These are phyloP conservation scores for Barnettozyma populi DNA, from an alignment of 805 yeast genomes.

Conservation along the genomic window DNA sequence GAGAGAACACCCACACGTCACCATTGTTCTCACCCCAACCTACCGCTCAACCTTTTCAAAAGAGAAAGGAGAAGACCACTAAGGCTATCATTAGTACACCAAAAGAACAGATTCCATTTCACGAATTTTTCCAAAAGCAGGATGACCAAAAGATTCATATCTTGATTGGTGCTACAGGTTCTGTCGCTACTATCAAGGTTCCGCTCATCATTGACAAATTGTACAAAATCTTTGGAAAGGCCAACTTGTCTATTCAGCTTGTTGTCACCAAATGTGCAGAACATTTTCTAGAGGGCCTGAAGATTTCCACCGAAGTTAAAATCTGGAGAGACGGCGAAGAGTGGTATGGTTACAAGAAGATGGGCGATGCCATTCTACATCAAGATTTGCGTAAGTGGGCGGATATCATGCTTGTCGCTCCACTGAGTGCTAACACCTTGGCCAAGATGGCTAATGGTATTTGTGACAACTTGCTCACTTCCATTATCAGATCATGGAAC, in stretches of 20 bases:
- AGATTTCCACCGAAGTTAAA: conserved; percentile 68
- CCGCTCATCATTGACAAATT: conserved; percentile 85
- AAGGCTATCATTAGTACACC: conserved; percentile 53
- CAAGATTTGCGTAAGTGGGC: conserved; percentile 84
- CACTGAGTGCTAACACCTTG: conserved; percentile 72
- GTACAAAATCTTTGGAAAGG: conserved; percentile 69
- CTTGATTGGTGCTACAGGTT: conserved; percentile 88
- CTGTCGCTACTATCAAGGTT: conserved; percentile 93
- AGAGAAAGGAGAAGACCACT: conserved; percentile 34
- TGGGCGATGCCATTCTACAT: conserved; percentile 73
- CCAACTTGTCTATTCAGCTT: conserved; percentile 74
- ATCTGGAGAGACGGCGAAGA: conserved; percentile 85
- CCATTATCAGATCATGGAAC: conserved; percentile 75
- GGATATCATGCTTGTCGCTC: conserved; percentile 70
- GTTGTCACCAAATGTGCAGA: conserved; percentile 76
- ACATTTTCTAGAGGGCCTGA: conserved; percentile 58
- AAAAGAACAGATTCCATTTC: conserved; percentile 69
- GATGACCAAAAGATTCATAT: conserved; percentile 87
- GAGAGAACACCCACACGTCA: background rate
- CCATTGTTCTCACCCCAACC: background rate
- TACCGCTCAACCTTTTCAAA: conserved; percentile 8
- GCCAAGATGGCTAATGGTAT: conserved; percentile 73
- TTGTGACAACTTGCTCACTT: conserved; percentile 70
- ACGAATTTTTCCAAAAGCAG: conserved; percentile 60
- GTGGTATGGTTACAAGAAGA: conserved; percentile 48